Base-by-base conservation (phyloP, 2,329 filamentous ascomycete genomes). In the Ceratocystis harringtonii region DNA sequence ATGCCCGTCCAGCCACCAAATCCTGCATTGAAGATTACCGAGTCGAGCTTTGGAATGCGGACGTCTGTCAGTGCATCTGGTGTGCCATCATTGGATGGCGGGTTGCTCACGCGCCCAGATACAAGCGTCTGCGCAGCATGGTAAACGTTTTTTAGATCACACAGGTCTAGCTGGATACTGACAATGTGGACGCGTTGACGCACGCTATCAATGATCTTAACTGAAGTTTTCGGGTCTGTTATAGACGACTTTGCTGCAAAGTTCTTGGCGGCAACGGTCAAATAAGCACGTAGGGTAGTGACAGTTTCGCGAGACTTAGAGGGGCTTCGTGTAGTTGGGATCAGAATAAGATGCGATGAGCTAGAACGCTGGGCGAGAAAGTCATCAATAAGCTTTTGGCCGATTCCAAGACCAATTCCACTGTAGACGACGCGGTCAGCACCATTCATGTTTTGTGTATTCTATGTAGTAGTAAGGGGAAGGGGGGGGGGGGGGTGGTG, bases 1-100 rank as follows among this genome's bases (percentile, higher is more conserved):
- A 95, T 73, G n/a, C 89, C 89, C 0, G 79, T 82, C 88, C 90
- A 96, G 1, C 90, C 91, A 25, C 91, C 90, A 48, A 92, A 87
- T 0, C 92, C 94, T 17, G 92, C 92, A 74, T 96, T 96, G 73
- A 89, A 86, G 45, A 97, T 79, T 25, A 94, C 79, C 1, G 82
- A 82, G 74, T 97, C 90, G 36, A 99, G 78, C 69, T 86, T 84
- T 1, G 89, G 86, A 50, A 90, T 78, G 22, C 75, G 75, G 22
- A 83, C 76, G 48, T 78, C 74, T 22, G 71, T 72, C 45, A 79
- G 71, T 44, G 74, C 73, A 68, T 76, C 74, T 44, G 64, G 28
- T 43, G 72, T 71, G 52, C 70, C 63, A 61, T 74, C 72, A 45
- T 72, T 69, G 3, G 74, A 74, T 10, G 74, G 75, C 15, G 78